Evolutionary conservation across 257 asterid species (phyloP).

Genomic region (Capsicum rhomboideum): DNA sequence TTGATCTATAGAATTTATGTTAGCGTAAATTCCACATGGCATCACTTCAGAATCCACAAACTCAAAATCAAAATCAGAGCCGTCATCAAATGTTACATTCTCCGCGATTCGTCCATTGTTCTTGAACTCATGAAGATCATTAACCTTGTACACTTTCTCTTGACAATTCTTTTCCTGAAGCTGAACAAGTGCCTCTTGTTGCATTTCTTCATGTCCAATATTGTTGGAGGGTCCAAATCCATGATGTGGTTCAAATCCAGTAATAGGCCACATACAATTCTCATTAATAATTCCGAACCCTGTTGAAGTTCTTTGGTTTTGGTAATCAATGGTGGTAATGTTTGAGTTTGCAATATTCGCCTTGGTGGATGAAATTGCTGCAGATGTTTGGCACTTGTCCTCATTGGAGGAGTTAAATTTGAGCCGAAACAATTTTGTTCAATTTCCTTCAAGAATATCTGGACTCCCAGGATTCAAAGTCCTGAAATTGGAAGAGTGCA

Average conservation of each 20-base stretch:
- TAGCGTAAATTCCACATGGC: conserved; percentile 30
- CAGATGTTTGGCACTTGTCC: neutral
- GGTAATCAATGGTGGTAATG: too few relatives aligned
- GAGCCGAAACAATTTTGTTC: neutral
- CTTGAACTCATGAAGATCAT: neutral
- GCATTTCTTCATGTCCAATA: neutral
- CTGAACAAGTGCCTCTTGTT: neutral
- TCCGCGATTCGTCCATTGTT: conserved; percentile 3
- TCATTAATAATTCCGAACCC: conserved; percentile 20
- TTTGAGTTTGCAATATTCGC: conserved; percentile 6
- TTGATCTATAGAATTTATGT: conserved; percentile 38
- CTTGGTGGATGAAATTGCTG: neutral
- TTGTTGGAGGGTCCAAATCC: neutral
- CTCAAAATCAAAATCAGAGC: conserved; percentile 40
- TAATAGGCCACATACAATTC: conserved; percentile 16
- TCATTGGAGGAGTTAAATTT: conserved; percentile 6
- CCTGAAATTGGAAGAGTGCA: conserved; percentile 3
- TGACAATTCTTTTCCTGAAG: conserved; percentile 7
- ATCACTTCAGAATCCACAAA: conserved; percentile 44
- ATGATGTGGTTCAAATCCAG: conserved; percentile 2
- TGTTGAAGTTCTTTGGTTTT: conserved; percentile 20
- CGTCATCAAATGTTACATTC: conserved; percentile 24
- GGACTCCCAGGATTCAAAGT: conserved; percentile 1
- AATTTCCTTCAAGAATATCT: conserved; percentile 1
- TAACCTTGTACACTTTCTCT: conserved; percentile 9